A percentile compares a stretch with the other conserved stretches of the same genome.
These are phyloP conservation scores for Trifolium repens DNA, from an alignment of 306 rosid genomes.

Conservation along the genomic window DNA sequence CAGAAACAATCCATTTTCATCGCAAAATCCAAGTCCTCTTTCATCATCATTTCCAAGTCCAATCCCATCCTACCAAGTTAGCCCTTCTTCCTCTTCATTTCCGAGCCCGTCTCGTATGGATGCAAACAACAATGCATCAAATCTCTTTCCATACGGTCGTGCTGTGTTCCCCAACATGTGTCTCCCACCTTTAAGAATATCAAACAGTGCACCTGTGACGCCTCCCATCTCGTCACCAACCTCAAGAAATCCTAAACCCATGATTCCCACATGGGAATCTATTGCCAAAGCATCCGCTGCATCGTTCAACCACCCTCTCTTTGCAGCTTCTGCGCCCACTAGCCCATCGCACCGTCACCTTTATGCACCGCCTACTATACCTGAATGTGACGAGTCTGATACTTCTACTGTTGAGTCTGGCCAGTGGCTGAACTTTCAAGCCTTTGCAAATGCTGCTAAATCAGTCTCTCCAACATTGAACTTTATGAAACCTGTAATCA, in stretches of 20 bases:
- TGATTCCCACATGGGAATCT: constrained; percentile 82
- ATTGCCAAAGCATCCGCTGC: constrained; percentile 73
- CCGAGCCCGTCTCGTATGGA: constrained; percentile 79
- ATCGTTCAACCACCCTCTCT: constrained; percentile 67
- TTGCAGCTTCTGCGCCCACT: constrained; percentile 90
- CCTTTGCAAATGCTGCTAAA: constrained; percentile 45
- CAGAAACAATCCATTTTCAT: constrained; percentile 67
- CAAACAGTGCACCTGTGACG: constrained; percentile 93
- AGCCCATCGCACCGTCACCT: constrained; percentile 85
- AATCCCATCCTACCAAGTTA: constrained; percentile 87
- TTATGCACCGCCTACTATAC: constrained; percentile 77
- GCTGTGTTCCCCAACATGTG: constrained; percentile 59
- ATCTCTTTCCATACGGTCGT: constrained; percentile 58
- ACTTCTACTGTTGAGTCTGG: constrained; percentile 83
- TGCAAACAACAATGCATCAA: constrained; percentile 55
- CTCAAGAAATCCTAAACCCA: constrained; percentile 72
- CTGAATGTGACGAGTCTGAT: constrained; percentile 87
- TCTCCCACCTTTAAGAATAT: constrained; percentile 76
- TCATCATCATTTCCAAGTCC: constrained; percentile 82
- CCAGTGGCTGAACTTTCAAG: constrained; percentile 74
- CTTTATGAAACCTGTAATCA: constrained; percentile 56
- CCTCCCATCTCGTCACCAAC: constrained; percentile 90
- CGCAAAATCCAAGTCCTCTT: constrained; percentile 81
- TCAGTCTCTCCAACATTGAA: constrained; percentile 81
- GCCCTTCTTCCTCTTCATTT: constrained; percentile 88